phyloP scores from a whole-genome alignment of 345 rosid genomes.

The Mercurialis annua region DNA sequence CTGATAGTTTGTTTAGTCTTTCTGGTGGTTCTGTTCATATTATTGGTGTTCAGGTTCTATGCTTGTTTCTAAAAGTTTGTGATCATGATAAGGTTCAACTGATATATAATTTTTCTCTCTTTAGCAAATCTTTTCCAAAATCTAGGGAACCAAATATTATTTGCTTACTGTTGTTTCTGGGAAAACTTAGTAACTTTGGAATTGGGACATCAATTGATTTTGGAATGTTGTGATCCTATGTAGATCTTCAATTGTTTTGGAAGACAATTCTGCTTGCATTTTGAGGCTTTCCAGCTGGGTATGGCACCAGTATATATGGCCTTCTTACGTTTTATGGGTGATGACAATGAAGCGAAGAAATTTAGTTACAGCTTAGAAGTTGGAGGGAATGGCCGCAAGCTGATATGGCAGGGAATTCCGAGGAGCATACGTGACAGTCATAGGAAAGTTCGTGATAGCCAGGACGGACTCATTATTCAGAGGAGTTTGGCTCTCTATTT shows the following conservation, averaged over 20 bases:
- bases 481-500: slow-evolving; percentile 82
- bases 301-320: slow-evolving; percentile 87
- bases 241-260: slow-evolving; percentile 95
- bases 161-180: not conserved
- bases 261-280: slow-evolving; percentile 86
- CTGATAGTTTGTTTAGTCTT: not conserved
- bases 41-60: not conserved
- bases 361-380: slow-evolving; percentile 84
- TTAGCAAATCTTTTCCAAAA: not conserved
- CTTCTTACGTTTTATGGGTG: slow-evolving; percentile 89
- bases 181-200: not conserved
- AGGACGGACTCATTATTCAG: slow-evolving; percentile 75
- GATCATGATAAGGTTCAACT: not conserved
- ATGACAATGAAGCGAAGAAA: slow-evolving; percentile 75
- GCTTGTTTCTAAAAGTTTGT: not conserved
- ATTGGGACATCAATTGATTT: not conserved
- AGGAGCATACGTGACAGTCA: slow-evolving; percentile 87
- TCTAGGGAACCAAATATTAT: not conserved
- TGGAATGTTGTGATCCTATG: not conserved
- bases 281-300: slow-evolving; percentile 89
- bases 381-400: slow-evolving; percentile 68
- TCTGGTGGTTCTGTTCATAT: not conserved
- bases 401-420: slow-evolving; percentile 83
- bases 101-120: too few species aligned
- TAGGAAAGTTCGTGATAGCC: slow-evolving; percentile 83